Conservation (phyloP, 2,329 filamentous ascomycete genomes). For the Hypomyces perniciosus region DNA sequence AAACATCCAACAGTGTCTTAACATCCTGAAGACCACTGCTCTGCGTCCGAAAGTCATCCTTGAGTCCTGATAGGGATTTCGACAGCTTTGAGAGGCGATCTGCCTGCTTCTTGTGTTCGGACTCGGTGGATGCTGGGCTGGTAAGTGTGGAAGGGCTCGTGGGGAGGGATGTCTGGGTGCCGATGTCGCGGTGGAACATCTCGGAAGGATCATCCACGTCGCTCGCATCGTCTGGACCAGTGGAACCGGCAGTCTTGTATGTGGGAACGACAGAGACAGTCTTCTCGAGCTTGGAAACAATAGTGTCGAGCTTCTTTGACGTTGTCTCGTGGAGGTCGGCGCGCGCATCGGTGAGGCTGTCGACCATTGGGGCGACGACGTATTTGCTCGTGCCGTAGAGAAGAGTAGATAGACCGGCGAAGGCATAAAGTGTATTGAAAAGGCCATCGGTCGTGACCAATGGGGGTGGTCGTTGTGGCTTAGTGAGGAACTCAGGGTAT, state of each 20-base stretch:
- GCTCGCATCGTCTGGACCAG: slow-evolving; percentile 31
- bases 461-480: slow-evolving; percentile 49
- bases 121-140: slow-evolving; percentile 15
- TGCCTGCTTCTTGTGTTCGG: slow-evolving; percentile 33
- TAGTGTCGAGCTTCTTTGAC: slow-evolving; percentile 36
- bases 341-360: slow-evolving; percentile 45
- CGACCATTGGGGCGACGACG: slow-evolving; percentile 58
- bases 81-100: slow-evolving; percentile 38
- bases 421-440: slow-evolving; percentile 53
- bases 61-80: slow-evolving; percentile 37
- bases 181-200: slow-evolving; percentile 74
- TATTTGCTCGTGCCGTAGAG: slow-evolving; percentile 68
- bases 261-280: slow-evolving; percentile 57
- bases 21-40: slow-evolving; percentile 46
- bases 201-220: slow-evolving; percentile 63
- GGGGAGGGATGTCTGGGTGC: slow-evolving; percentile 62
- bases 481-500: slow-evolving; percentile 63
- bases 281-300: slow-evolving; percentile 47
- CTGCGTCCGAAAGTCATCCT: slow-evolving; percentile 37
- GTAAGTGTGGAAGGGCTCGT: slow-evolving; percentile 13
- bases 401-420: slow-evolving; percentile 52
- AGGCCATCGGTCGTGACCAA: slow-evolving; percentile 57
- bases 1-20: slow-evolving; percentile 47
- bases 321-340: slow-evolving; percentile 46
- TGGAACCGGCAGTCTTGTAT: slow-evolving; percentile 14